Conservation (phyloP, 2,329 filamentous ascomycete species). For the Ophiostoma sp. region DNA sequence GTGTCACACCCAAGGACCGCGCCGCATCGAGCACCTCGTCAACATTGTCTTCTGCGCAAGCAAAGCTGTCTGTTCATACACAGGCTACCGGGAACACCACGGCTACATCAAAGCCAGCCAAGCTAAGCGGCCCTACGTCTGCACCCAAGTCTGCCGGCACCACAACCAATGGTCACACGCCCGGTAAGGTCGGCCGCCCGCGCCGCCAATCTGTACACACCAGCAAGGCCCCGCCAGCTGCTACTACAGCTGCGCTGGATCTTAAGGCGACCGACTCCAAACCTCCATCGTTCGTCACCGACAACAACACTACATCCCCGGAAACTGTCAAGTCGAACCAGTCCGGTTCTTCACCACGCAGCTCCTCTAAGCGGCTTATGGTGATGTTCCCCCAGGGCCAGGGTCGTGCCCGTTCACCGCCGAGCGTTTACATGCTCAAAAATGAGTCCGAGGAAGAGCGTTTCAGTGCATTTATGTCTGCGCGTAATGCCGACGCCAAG, state of each 20-base stretch:
- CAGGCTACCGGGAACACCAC: background rate
- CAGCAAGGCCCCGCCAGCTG: background rate
- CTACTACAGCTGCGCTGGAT: background rate
- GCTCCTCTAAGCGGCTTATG: conserved; percentile 22
- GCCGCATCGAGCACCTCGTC: conserved; percentile 10
- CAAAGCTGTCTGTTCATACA: conserved; percentile 8
- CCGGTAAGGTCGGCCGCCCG: conserved; percentile 16
- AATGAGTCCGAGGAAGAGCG: conserved; percentile 22
- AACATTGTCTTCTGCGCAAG: background rate
- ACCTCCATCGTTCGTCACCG: background rate
- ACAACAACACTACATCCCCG: conserved; percentile 10
- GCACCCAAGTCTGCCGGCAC: conserved; percentile 5
- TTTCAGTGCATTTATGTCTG: conserved; percentile 19
- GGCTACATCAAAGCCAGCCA: conserved; percentile 11
- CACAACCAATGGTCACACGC: conserved; percentile 15
- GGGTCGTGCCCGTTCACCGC: conserved; percentile 22
- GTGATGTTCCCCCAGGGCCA: conserved; percentile 19
- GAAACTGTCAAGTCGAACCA: conserved; percentile 1
- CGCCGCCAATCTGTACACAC: conserved; percentile 14
- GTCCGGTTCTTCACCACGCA: background rate
- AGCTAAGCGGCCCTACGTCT: background rate
- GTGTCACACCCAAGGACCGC: conserved; percentile 20
- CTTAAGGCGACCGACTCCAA: background rate
- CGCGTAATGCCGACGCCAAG: conserved; percentile 19
- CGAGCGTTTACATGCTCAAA: conserved; percentile 19